These are phyloP conservation scores for Metschnikowia orientalis DNA, from an alignment of 805 yeast species.

Conservation along the genomic window DNA sequence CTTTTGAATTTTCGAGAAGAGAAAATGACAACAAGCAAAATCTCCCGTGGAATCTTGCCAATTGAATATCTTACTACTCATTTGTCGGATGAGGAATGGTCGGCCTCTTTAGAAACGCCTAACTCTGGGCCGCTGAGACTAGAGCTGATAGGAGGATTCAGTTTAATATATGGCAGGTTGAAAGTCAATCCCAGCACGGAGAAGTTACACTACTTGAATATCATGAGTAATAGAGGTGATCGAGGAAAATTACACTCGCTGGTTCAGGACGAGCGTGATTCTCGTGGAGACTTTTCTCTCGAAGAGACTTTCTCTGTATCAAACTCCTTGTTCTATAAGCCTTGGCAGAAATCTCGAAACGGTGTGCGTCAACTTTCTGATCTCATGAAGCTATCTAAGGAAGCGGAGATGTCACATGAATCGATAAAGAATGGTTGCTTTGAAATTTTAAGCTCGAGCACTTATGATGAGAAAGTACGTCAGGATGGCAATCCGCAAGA, in stretches of 20 bases:
- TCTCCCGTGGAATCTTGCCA: slow-evolving; percentile 54
- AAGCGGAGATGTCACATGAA: slow-evolving; percentile 25
- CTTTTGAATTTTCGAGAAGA: slow-evolving; percentile 70
- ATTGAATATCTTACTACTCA: slow-evolving; percentile 38
- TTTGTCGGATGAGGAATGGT: slow-evolving; percentile 43
- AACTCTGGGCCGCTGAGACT: slow-evolving; percentile 8
- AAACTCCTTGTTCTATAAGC: slow-evolving; percentile 58
- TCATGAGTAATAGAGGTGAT: slow-evolving; percentile 50
- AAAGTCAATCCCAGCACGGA: slow-evolving; percentile 20
- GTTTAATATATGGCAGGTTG: slow-evolving; percentile 53
- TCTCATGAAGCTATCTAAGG: slow-evolving; percentile 19
- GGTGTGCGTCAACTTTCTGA: slow-evolving; percentile 39
- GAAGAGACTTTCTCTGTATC: slow-evolving; percentile 54
- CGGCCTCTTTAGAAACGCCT: slow-evolving; percentile 21
- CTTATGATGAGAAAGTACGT: slow-evolving; percentile 30
- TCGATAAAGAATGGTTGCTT: slow-evolving; percentile 50
- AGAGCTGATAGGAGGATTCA: slow-evolving; percentile 55
- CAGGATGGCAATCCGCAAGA: slow-evolving; percentile 14
- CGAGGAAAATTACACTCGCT: slow-evolving; percentile 30
- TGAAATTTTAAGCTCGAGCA: slow-evolving; percentile 44
- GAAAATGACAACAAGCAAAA: slow-evolving; percentile 23
- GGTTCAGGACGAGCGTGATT: slow-evolving; percentile 6
- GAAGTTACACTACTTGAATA: slow-evolving; percentile 33
- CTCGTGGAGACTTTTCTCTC: slow-evolving; percentile 19
- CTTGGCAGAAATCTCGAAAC: slow-evolving; percentile 68